Evolutionary conservation across 257 asterid species (phyloP), one percentile per base, ranked within the genome.

Genomic region (Przewalskia tangutica): DNA sequence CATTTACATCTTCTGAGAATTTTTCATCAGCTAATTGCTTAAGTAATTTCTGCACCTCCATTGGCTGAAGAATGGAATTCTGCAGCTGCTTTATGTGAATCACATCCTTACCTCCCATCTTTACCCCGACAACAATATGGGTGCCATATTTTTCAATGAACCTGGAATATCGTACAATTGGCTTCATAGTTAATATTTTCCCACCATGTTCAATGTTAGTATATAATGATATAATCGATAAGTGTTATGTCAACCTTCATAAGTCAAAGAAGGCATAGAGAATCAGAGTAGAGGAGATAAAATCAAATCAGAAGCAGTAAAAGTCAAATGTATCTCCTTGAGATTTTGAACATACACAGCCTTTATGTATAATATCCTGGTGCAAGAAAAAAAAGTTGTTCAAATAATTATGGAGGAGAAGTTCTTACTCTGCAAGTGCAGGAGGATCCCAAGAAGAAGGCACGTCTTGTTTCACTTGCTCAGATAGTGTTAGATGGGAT

Each of bases 21-120:
- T 82, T 85, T 83, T 91, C 93, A 85, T 94, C 97, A 50, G 97
- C 95, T 71, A 93, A 84, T 88, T 91, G 88, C 93, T 95, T 95
- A 85, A 95, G 85, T 84, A 94, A 86, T 81, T 88, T 90, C 95
- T 91, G 98, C 88, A 95, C 97, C 85, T 94, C 97, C 63, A 84
- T 48, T 4, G 95, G 89, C 88, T 89, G 90, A 73, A 90, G 95
- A 88, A 77, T 89, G 80, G 99, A 95, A 76, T 79, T 91, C 55
- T 88, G 92, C 85, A 95, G 99, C 90, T 95, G 99, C 91, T 95
- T 95, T 13, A 94, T 84, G 85, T 94, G 97, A 82, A 95, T 85
- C 60, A 90, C 99, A 87, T 95, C 99, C 88, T 95, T 94, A 81
- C 99, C 99, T 88, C 98, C 99, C 98, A 94, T 95, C 89, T 91